Evolutionary conservation across 106 monocot genomes (phyloP).

Genomic region (Alisma plantagoaquatica): DNA sequence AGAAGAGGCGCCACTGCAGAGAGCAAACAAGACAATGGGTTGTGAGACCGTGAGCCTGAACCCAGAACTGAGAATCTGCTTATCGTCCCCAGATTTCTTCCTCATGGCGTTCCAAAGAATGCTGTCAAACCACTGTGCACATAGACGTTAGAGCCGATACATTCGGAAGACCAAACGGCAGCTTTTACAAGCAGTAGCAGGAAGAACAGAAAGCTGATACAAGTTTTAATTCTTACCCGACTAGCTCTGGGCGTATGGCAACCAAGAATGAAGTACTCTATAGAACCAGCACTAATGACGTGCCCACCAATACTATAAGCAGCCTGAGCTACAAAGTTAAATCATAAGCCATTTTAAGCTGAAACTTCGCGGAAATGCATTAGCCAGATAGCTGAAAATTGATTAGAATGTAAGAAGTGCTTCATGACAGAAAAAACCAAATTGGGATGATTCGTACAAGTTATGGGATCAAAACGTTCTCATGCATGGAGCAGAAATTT

Average conservation of each 20-base stretch:
- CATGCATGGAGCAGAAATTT: too few species aligned
- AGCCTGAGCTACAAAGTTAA: conserved; percentile 38
- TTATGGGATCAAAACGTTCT: too few species aligned
- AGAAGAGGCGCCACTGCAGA: conserved; percentile 70
- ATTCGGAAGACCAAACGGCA: too few species aligned
- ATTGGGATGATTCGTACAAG: too few species aligned
- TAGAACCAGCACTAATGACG: conserved; percentile 48
- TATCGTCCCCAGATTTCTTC: conserved; percentile 65
- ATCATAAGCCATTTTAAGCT: too few species aligned
- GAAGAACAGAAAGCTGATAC: conserved; percentile 2
- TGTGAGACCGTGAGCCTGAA: conserved; percentile 29
- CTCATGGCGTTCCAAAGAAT: conserved; percentile 65
- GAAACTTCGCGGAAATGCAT: too few species aligned
- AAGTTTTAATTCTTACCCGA: conserved; percentile 38
- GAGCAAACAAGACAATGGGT: conserved; percentile 42
- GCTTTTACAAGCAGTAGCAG: too few species aligned
- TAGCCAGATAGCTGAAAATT: too few species aligned
- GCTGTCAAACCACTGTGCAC: conserved; percentile 67
- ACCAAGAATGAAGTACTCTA: conserved; percentile 47
- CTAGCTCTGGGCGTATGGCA: conserved; percentile 51
- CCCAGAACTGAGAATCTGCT: conserved; percentile 36
- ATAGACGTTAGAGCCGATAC: too few species aligned
- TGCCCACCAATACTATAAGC: conserved; percentile 80
- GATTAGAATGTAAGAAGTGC: too few species aligned
- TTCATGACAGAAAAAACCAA: too few species aligned